Percentiles rank a stretch among this genome's conserved stretches.
Conservation (phyloP, 2,329 filamentous ascomycete genomes). For the Saccharata proteae region DNA sequence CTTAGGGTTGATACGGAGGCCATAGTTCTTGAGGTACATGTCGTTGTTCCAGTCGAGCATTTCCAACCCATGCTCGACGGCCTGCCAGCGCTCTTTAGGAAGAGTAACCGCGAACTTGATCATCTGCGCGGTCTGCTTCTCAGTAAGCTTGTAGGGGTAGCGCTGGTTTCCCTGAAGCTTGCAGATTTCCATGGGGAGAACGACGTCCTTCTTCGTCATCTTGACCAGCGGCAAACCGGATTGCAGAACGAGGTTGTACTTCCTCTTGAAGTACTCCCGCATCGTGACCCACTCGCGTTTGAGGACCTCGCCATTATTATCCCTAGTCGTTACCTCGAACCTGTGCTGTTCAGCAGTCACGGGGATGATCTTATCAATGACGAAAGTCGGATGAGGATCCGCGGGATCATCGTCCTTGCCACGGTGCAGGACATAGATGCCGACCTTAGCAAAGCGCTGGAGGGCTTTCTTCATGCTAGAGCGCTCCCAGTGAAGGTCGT, state of each 20-base stretch:
- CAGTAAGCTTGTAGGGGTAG: constrained; percentile 46
- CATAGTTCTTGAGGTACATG: constrained; percentile 58
- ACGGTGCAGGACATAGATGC: constrained; percentile 29
- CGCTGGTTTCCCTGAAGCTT: constrained; percentile 42
- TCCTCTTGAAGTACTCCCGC: constrained; percentile 40
- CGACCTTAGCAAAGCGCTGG: constrained; percentile 30
- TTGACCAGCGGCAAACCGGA: constrained; percentile 43
- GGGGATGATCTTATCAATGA: constrained; percentile 37
- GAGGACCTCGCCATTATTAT: constrained; percentile 35
- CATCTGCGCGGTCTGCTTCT: constrained; percentile 65
- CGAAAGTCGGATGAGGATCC: constrained; percentile 31
- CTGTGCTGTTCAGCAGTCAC: constrained; percentile 31
- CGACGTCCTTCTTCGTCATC: constrained; percentile 43
- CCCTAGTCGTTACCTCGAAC: constrained; percentile 52
- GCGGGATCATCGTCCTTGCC: constrained; percentile 12
- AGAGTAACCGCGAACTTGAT: constrained; percentile 84
- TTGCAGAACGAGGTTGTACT: constrained; percentile 39
- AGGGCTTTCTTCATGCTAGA: constrained; percentile 21
- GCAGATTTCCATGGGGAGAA: constrained; percentile 46
- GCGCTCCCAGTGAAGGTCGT: constrained; percentile 9
- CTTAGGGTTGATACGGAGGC: constrained; percentile 51
- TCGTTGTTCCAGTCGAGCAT: constrained; percentile 60
- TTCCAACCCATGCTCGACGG: constrained; percentile 56
- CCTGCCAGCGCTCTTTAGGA: constrained; percentile 52
- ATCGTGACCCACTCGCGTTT: constrained; percentile 38